Evolutionary conservation across 208 protist species (phyloP).

Genomic region (Leishmania tarentolae): DNA sequence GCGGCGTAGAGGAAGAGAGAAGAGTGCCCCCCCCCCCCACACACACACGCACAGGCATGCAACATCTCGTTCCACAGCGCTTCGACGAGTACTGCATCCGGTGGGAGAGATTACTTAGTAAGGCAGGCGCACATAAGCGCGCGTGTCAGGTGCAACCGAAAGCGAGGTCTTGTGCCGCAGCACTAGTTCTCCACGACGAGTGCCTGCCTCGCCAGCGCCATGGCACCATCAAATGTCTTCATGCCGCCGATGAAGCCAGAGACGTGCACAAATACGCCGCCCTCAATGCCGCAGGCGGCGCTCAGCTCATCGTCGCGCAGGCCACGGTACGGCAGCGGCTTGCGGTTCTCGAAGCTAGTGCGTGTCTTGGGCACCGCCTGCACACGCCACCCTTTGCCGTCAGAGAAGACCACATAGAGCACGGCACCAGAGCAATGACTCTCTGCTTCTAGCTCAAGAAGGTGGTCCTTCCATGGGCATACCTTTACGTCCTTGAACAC

Average conservation of each 20-base stretch:
- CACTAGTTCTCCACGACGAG: constrained; percentile 38
- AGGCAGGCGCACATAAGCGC: background rate
- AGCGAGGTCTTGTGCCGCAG: background rate
- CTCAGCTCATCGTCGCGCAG: constrained; percentile 92
- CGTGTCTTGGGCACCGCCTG: constrained; percentile 83
- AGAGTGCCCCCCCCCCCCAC: background rate
- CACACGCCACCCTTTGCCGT: constrained; percentile 91
- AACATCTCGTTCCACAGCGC: background rate
- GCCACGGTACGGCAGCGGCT: constrained; percentile 93
- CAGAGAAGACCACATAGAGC: constrained; percentile 91
- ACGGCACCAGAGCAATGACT: constrained; percentile 46
- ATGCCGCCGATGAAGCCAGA: constrained; percentile 97
- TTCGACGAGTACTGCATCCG: background rate
- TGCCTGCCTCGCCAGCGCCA: constrained; percentile 90
- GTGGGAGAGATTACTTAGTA: background rate
- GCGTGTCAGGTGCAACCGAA: background rate
- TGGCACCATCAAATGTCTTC: constrained; percentile 92
- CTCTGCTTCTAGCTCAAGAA: constrained; percentile 89
- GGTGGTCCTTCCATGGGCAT: constrained; percentile 95
- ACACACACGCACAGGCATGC: background rate
- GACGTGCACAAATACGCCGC: constrained; percentile 95
- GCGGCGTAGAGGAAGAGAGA: background rate
- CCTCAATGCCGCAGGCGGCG: constrained; percentile 80
- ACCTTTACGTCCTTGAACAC: constrained; percentile 57
- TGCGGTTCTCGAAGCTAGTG: constrained; percentile 78